Evolutionary conservation across 305 asterid species (phyloP), one percentile per base, ranked within the genome.

Genomic region (Fraxinus latifolia): DNA sequence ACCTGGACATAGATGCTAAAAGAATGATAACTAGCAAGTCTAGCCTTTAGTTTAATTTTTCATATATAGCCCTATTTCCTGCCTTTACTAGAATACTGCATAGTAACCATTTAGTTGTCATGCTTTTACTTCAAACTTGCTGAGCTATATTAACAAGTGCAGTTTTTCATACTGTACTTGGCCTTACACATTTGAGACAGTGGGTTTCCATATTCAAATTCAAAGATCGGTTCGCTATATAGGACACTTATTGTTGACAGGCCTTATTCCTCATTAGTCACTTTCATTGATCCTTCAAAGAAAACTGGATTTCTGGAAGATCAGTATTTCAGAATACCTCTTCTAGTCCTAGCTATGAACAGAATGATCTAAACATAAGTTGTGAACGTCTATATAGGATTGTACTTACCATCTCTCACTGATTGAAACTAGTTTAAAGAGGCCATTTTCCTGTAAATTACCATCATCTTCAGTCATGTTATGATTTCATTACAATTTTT

Each of bases 381-480:
- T 55, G 47, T 67, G 78, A 55, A 71, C 80, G 6, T 36, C 58
- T 77, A 9, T 15, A 55, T 23, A 58, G 7, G 55, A 68, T 47
- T 34, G 17, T 73, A 60, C 73, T 68, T 72, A 79, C 23, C 65
- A 14, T 58, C 76, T 80, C n/a, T 2, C 58, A 17, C 82, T 8
- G 44, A 34, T n/a, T 29, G 37, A 14, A 62, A 25, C 36, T 53
- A 72, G 31, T 27, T 47, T 84, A 36, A 84, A 67, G 70, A 42
- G 14, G 31, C 31, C 21, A 72, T 50, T 72, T 72, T 44, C 47
- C 75, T 73, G 73, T 42, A 76, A 70, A 36, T 80, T 77, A 71
- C 78, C 77, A 12, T 19, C 9, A 27, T 31, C 70, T 68, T 29
- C 4, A 15, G 33, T 15, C 50, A 74, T 73, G 23, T 25, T 53